Conservation (phyloP, 78 protist species). For the Mastigamoeba balamuthi region DNA sequence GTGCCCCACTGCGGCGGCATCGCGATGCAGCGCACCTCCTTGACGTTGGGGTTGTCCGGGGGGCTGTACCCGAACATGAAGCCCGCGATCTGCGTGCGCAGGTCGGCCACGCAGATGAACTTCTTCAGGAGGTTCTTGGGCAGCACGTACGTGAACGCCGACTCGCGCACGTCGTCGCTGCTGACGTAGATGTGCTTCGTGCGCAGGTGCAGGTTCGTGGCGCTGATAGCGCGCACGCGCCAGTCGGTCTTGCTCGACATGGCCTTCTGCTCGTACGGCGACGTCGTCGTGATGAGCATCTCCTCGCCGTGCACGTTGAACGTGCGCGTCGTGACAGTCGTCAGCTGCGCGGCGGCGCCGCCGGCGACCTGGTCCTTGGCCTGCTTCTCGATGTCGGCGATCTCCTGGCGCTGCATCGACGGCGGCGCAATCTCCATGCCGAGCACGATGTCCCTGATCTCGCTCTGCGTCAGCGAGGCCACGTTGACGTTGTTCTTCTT, state of each 20-base stretch:
- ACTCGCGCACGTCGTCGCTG: slow-evolving; percentile 78
- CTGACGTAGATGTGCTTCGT: slow-evolving; percentile 94
- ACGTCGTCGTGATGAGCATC: slow-evolving; percentile 85
- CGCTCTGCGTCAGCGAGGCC: slow-evolving; percentile 93
- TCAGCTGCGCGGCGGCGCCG: slow-evolving; percentile 62
- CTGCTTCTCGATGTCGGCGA: slow-evolving; percentile 96
- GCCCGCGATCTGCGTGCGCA: slow-evolving; percentile 94
- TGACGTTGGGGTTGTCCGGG: slow-evolving; percentile 90
- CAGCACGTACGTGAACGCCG: slow-evolving; percentile 90
- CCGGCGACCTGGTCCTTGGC: no score
- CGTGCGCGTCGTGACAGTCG: slow-evolving; percentile 83
- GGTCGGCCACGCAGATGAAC: slow-evolving; percentile 87
- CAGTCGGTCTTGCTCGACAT: slow-evolving; percentile 91
- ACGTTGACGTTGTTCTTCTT: slow-evolving; percentile 95
- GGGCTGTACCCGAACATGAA: slow-evolving; percentile 93
- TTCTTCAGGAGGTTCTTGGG: slow-evolving; percentile 96
- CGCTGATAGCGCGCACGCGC: slow-evolving; percentile 96
- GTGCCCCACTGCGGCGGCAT: slow-evolving; percentile 98
- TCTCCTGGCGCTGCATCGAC: slow-evolving; percentile 85
- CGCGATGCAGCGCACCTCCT: slow-evolving; percentile 95
- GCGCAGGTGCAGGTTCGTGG: slow-evolving; percentile 95
- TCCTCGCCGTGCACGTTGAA: slow-evolving; percentile 93
- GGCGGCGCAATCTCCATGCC: slow-evolving; percentile 99
- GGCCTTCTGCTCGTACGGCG: slow-evolving; percentile 82
- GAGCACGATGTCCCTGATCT: slow-evolving; percentile 98